Percentiles rank a stretch among this genome's conserved stretches.
phyloP scores from a whole-genome alignment of 805 yeast genomes.

The Saccharomycopsis oosterbeekiorum region DNA sequence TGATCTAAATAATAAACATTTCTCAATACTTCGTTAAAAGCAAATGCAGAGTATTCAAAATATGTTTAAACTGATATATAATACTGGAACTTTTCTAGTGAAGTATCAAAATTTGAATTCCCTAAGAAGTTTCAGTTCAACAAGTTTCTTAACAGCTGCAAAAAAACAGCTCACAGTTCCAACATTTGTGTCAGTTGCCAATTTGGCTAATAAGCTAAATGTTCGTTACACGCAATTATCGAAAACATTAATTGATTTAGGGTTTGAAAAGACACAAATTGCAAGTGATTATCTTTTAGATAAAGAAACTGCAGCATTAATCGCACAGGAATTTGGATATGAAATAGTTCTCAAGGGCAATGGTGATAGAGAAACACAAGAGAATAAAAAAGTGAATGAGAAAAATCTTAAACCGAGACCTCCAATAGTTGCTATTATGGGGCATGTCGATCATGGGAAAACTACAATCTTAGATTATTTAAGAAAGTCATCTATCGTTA shows the following conservation, averaged over 20 bases:
- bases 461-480: slow-evolving; percentile 86
- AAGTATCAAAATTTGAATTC: background rate
- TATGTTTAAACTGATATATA: background rate
- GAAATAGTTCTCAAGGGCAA: slow-evolving; percentile 29
- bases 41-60: background rate
- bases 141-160: slow-evolving; percentile 3
- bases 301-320: slow-evolving; percentile 71
- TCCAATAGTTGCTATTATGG: slow-evolving; percentile 96
- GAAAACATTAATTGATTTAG: slow-evolving; percentile 50
- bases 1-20: background rate
- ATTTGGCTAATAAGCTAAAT: slow-evolving; percentile 61
- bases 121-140: background rate
- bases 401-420: slow-evolving; percentile 58
- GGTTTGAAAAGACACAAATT: slow-evolving; percentile 56
- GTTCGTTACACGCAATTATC: slow-evolving; percentile 55
- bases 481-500: slow-evolving; percentile 75
- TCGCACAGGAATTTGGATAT: slow-evolving; percentile 84
- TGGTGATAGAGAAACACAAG: slow-evolving; percentile 35
- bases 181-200: slow-evolving; percentile 66
- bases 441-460: slow-evolving; percentile 98
- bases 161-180: slow-evolving; percentile 40
- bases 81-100: background rate
- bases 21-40: background rate
- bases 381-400: slow-evolving; percentile 47
- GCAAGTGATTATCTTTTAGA: slow-evolving; percentile 72